A percentile compares a stretch with the other conserved stretches of the same genome.
phyloP scores from a whole-genome alignment of 164 flowering plant species.

The Brasenia schreberi region DNA sequence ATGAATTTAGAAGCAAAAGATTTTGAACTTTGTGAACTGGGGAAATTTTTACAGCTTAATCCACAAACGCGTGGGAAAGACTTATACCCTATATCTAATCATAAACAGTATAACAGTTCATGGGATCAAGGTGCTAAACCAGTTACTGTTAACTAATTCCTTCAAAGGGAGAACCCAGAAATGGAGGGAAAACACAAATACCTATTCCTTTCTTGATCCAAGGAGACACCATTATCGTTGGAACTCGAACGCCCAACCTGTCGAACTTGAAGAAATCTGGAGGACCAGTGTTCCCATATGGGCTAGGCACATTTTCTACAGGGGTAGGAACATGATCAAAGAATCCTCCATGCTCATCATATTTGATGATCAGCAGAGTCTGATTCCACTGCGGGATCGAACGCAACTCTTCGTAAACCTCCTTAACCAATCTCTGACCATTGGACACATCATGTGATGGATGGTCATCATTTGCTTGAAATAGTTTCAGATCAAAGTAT shows the following conservation, averaged over 20 bases:
- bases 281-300: constrained; percentile 77
- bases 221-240: constrained; percentile 90
- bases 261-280: constrained; percentile 83
- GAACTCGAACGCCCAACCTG: constrained; percentile 86
- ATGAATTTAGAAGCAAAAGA: background rate
- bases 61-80: too few species aligned
- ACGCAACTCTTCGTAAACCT: constrained; percentile 79
- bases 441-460: constrained; percentile 88
- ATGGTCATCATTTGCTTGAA: constrained; percentile 83
- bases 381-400: constrained; percentile 89
- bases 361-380: constrained; percentile 67
- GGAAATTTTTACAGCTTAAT: too few species aligned
- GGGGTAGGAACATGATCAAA: constrained; percentile 80
- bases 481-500: constrained; percentile 57
- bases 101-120: too few species aligned
- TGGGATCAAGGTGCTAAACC: too few species aligned
- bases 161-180: too few species aligned
- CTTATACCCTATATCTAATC: too few species aligned
- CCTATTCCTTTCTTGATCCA: constrained; percentile 94
- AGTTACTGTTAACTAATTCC: too few species aligned
- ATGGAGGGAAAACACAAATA: background rate
- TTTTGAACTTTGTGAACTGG: too few species aligned
- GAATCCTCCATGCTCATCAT: constrained; percentile 97
- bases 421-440: constrained; percentile 91
- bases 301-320: constrained; percentile 54